Percentiles rank a stretch among this genome's conserved stretches.
Conservation (phyloP, 2,329 filamentous ascomycete genomes). For the Fusarium sp. region DNA sequence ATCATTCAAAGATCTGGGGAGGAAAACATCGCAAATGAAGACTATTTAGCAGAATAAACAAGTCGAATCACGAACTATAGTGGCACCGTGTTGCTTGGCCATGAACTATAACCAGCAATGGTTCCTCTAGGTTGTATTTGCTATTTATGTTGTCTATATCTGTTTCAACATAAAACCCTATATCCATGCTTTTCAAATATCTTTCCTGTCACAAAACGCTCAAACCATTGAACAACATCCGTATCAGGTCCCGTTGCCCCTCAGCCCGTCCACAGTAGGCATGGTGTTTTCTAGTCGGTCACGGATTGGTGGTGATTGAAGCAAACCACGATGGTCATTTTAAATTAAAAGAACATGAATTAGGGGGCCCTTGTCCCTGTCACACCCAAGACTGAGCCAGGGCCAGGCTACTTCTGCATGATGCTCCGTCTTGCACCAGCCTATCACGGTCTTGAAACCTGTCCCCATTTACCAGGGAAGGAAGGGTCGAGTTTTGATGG, state of each 20-base stretch:
- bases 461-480: conserved; percentile 28
- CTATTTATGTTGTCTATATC: background rate
- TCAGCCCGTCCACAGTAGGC: conserved; percentile 24
- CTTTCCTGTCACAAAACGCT: conserved; percentile 10
- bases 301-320: conserved; percentile 30
- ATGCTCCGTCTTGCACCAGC: conserved; percentile 16
- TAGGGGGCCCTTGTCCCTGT: conserved; percentile 22
- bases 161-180: conserved; percentile 19
- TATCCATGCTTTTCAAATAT: conserved; percentile 5
- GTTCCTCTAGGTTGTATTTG: background rate
- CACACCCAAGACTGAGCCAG: background rate
- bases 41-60: background rate
- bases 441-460: conserved; percentile 30
- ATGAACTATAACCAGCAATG: background rate
- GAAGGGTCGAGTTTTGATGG: conserved; percentile 9
- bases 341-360: conserved; percentile 38
- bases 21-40: conserved; percentile 8
- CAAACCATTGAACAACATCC: background rate
- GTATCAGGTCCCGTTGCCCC: conserved; percentile 6
- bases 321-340: conserved; percentile 24
- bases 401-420: conserved; percentile 25
- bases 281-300: conserved; percentile 14
- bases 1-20: conserved; percentile 10
- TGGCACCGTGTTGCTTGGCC: background rate
- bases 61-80: background rate